phyloP scores from a whole-genome alignment of 106 monocot species.

The Platanthera zijinensis region DNA sequence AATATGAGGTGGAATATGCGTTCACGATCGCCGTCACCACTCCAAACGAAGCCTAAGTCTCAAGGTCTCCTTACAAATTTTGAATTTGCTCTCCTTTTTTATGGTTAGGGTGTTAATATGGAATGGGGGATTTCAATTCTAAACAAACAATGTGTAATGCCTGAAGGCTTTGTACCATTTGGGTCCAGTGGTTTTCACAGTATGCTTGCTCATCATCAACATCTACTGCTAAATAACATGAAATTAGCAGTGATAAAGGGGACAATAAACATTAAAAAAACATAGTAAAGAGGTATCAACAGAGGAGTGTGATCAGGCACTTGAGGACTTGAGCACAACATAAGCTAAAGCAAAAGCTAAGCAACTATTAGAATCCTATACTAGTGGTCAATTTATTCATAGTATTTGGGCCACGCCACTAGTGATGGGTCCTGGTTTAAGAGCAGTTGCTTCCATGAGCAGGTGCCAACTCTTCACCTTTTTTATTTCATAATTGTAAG shows the following conservation, averaged over 20 bases:
- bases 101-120: too few relatives aligned
- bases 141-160: constrained; percentile 14
- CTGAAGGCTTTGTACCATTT: constrained; percentile 33
- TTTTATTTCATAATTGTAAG: not conserved
- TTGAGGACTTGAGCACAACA: constrained; percentile 83
- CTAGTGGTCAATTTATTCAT: constrained; percentile 23
- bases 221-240: constrained; percentile 34
- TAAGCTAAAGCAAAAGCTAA: constrained; percentile 93
- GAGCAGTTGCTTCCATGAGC: constrained; percentile 73
- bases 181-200: constrained; percentile 42
- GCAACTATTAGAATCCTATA: constrained; percentile 44
- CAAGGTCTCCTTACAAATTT: too few relatives aligned
- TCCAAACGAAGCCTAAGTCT: too few relatives aligned
- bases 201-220: constrained; percentile 39
- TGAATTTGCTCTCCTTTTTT: too few relatives aligned
- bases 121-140: constrained; percentile 14
- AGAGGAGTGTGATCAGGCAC: constrained; percentile 99
- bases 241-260: constrained; percentile 21
- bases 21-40: too few relatives aligned
- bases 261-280: constrained; percentile 42
- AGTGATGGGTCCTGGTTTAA: constrained; percentile 60
- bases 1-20: too few relatives aligned
- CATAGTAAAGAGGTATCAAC: constrained; percentile 72
- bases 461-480: constrained; percentile 27
- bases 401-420: constrained; percentile 50